phyloP scores from a whole-genome alignment of 2,329 filamentous ascomycete species.

The Hypoxylon sp. region DNA sequence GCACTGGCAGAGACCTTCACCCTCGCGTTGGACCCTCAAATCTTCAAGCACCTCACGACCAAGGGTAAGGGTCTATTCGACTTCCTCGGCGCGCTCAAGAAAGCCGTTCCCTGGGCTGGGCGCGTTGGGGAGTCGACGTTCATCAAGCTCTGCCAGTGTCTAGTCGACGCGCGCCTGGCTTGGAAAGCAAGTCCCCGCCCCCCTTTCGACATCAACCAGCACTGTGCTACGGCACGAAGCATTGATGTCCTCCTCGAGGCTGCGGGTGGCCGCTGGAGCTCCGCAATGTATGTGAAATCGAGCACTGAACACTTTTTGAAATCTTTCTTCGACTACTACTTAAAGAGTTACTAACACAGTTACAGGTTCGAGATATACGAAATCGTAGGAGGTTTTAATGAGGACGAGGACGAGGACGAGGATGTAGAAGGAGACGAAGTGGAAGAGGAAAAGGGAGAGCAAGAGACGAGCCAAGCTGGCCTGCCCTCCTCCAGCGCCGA shows the following conservation, averaged over 20 bases:
- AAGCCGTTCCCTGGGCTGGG: neutral
- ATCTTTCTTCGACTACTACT: neutral
- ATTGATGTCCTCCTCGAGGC: slow-evolving; percentile 21
- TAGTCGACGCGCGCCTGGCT: slow-evolving; percentile 14
- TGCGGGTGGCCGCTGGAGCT: neutral
- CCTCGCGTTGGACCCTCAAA: neutral
- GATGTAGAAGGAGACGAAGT: neutral
- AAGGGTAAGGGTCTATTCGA: neutral
- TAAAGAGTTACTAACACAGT: neutral
- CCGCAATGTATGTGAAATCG: neutral
- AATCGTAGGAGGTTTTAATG: neutral
- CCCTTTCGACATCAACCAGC: slow-evolving; percentile 10
- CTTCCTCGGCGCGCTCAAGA: neutral
- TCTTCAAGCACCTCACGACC: neutral
- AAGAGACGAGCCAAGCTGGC: neutral
- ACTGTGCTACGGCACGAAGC: slow-evolving; percentile 6
- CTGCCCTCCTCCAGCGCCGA: neutral
- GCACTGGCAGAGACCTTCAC: slow-evolving; percentile 2
- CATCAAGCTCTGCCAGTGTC: slow-evolving; percentile 3
- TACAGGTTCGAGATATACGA: neutral
- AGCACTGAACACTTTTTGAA: no score
- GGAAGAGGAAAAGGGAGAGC: neutral
- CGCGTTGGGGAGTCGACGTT: slow-evolving; percentile 2
- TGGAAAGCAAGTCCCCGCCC: slow-evolving; percentile 16
- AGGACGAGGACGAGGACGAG: neutral